Percentiles rank a stretch among this genome's conserved stretches.
phyloP scores from a whole-genome alignment of 352 stramenopile species.

The Pythium scleroteichum region DNA sequence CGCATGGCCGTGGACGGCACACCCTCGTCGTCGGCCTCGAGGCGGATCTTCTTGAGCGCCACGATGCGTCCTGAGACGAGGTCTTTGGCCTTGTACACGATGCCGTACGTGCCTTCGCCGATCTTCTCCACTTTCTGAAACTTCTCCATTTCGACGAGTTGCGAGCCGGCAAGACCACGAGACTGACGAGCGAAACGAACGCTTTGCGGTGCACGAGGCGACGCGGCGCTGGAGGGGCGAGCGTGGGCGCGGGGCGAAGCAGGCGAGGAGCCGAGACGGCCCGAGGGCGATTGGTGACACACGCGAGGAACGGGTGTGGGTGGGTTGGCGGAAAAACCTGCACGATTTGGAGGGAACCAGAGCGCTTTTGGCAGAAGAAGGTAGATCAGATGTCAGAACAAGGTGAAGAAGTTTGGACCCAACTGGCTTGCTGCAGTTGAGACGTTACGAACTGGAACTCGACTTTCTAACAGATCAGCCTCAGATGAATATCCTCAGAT shows the following conservation, averaged over 20 bases:
- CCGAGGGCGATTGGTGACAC: conserved; percentile 14
- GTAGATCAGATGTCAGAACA: conserved; percentile 2
- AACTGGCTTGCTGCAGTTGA: conserved; percentile 1
- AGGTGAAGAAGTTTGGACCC: conserved; percentile 6
- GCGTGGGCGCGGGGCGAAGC: no score
- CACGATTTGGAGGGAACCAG: conserved; percentile 21
- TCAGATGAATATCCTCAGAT: no score
- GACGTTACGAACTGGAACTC: not conserved
- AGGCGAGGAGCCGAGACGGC: not conserved
- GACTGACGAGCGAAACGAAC: not conserved
- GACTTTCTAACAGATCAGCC: no score
- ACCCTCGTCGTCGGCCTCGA: conserved; percentile 98
- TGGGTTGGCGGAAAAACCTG: conserved; percentile 27
- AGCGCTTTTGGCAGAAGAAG: not conserved
- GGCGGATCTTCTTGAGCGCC: conserved; percentile 99
- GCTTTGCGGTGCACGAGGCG: not conserved
- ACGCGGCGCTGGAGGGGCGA: not conserved
- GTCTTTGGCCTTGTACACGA: conserved; percentile 97
- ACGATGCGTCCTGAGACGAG: conserved; percentile 89
- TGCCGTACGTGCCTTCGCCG: conserved; percentile 95
- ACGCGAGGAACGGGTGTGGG: not conserved
- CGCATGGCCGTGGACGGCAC: conserved; percentile 98
- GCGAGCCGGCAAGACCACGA: not conserved
- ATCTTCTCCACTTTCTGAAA: conserved; percentile 89
- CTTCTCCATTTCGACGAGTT: conserved; percentile 61